Evolutionary conservation across 2,329 filamentous ascomycete genomes (phyloP).

Genomic region (Fusarium ambrosium): DNA sequence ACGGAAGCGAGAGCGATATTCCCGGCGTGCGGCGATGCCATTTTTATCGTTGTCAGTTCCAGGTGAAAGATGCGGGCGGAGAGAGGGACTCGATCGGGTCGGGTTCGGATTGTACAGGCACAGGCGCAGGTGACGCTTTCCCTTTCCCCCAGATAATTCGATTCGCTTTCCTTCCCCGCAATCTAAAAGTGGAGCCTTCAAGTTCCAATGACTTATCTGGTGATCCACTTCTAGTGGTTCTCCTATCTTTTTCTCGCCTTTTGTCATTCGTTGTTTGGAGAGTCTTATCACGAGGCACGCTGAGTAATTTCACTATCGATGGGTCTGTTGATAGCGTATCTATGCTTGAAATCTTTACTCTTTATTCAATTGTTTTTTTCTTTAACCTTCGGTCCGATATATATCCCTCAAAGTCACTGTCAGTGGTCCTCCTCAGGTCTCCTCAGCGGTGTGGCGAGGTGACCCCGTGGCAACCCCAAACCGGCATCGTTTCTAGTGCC

Average conservation of each 20-base stretch:
- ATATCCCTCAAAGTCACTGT: neutral
- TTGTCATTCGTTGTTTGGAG: neutral
- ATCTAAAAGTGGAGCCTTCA: neutral
- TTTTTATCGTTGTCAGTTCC: neutral
- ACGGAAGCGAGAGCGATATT: constrained; percentile 2
- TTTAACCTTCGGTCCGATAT: neutral
- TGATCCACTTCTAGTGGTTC: constrained; percentile 2
- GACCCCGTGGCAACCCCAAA: neutral
- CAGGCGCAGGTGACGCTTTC: constrained; percentile 1
- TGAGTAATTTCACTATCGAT: neutral
- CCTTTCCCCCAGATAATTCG: constrained; percentile 8
- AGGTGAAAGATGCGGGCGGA: constrained; percentile 5
- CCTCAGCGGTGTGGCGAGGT: neutral
- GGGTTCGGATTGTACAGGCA: neutral
- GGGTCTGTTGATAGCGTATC: constrained; percentile 1
- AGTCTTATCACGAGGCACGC: neutral
- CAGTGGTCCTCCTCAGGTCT: neutral
- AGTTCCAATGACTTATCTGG: neutral
- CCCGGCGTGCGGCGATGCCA: constrained; percentile 8
- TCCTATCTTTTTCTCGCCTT: constrained; percentile 1
- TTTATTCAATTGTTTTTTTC: neutral
- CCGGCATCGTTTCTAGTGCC: neutral
- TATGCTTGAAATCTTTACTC: neutral
- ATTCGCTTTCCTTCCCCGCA: constrained; percentile 6
- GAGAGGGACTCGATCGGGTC: neutral